Evolutionary conservation across 345 rosid species (phyloP).

Genomic region (Fremontodendron californicum): DNA sequence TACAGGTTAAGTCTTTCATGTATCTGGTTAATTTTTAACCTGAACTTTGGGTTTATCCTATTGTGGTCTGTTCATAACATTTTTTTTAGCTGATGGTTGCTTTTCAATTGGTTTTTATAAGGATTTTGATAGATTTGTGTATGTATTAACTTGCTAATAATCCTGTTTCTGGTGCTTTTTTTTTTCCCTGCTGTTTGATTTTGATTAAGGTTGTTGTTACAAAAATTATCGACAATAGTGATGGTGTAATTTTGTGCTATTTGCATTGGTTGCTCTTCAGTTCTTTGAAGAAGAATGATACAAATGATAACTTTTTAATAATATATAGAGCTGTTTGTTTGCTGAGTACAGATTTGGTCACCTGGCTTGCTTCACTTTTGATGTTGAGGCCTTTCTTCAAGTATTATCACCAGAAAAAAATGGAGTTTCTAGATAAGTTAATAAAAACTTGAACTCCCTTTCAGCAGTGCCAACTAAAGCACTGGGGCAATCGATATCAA

Average conservation of each 20-base stretch:
- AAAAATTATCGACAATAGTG: not conserved
- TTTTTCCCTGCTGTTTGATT: not conserved
- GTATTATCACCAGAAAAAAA: conserved; percentile 57
- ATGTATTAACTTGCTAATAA: not conserved
- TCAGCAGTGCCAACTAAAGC: conserved; percentile 47
- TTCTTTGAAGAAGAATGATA: not conserved
- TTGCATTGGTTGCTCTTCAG: not conserved
- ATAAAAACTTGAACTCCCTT: conserved; percentile 33
- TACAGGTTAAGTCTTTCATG: not conserved
- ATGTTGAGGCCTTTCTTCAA: conserved; percentile 64
- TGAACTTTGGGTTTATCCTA: not conserved
- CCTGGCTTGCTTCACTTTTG: conserved; percentile 82
- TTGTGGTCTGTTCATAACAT: not conserved
- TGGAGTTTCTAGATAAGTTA: conserved; percentile 53
- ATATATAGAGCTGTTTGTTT: conserved; percentile 15
- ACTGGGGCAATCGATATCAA: conserved; percentile 74
- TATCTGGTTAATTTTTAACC: not conserved
- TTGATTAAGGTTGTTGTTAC: not conserved
- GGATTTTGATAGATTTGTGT: not conserved
- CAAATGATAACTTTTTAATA: not conserved
- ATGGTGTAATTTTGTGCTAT: not conserved
- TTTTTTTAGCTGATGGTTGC: not conserved
- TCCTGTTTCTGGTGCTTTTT: not conserved
- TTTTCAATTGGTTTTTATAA: not conserved
- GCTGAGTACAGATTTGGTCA: conserved; percentile 80